Evolutionary conservation across 345 rosid genomes (phyloP), one percentile per base, ranked within the genome.

Genomic region (Nephelium lappaceum): DNA sequence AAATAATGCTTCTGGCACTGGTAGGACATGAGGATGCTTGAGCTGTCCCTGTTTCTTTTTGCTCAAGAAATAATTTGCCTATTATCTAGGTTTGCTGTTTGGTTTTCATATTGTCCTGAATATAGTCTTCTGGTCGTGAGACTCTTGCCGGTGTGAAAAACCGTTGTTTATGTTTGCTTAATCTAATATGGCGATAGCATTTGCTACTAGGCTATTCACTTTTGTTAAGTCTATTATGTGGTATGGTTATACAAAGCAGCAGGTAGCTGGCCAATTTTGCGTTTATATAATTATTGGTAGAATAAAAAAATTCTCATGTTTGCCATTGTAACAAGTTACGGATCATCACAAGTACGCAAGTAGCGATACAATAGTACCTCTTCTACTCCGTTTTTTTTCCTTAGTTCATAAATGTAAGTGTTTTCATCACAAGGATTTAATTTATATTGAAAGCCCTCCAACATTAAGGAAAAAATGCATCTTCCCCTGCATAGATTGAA

Each of bases 1-100:
- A 93, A 78, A 86, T 90, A 68, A 76, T 91, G 87, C 95, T 91
- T n/a, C 85, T 93, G 15, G 88, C 89, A 43, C 85, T 90, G 70
- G 74, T 86, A 0, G 95, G 93, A 47, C 85, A 87, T 57, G 88
- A 77, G 14, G 87, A 90, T 67, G 91, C 88, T 80, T 91, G 83
- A 85, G 69, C 39, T 43, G 19, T 79, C 10, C 51, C 16, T 39
- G 53, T 72, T 76, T 62, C 39, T 19, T 10, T 18, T 24, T 41
- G 23, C 69, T 23, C 58, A 42, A 18, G 71, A 49, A 64, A 42
- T 41, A 31, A 43, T 55, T 18, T 68, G 36, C 25, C 23, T 73
- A 38, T 11, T 16, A 4, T 15, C 11, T 10, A 19, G 25, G n/a
- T 77, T 49, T 67, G 61, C 18, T 51, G 60, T 23, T 60, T 65